Evolutionary conservation across 805 yeast genomes (phyloP).

Genomic region (Candida boleticola): DNA sequence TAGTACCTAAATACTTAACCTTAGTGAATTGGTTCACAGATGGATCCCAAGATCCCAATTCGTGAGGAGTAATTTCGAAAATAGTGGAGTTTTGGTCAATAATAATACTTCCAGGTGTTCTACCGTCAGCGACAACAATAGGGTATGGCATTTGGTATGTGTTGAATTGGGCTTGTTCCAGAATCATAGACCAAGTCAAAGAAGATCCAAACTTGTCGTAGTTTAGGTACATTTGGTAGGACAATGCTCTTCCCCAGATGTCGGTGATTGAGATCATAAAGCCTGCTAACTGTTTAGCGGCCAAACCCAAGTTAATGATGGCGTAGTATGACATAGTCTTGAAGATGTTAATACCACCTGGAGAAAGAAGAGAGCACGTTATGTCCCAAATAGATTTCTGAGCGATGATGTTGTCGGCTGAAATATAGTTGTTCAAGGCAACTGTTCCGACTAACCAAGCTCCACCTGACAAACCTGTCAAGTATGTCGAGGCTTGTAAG

Average conservation of each 20-base stretch:
- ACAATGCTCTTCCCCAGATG: constrained; percentile 38
- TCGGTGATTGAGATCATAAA: constrained; percentile 36
- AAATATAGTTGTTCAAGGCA: constrained; percentile 36
- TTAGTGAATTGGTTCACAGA: constrained; percentile 29
- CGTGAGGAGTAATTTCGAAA: constrained; percentile 37
- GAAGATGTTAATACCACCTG: constrained; percentile 61
- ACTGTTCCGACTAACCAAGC: constrained; percentile 38
- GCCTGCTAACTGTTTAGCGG: constrained; percentile 31
- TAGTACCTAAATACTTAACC: constrained; percentile 29
- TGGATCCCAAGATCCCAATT: constrained; percentile 45
- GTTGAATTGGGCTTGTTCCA: constrained; percentile 20
- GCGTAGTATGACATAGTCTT: constrained; percentile 50
- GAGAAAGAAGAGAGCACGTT: constrained; percentile 54
- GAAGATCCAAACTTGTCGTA: constrained; percentile 23
- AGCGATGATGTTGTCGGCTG: constrained; percentile 28
- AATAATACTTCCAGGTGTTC: constrained; percentile 59
- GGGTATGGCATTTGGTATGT: constrained; percentile 39
- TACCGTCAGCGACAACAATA: constrained; percentile 48
- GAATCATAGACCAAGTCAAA: constrained; percentile 30
- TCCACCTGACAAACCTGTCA: constrained; percentile 43
- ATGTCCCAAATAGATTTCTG: constrained; percentile 61
- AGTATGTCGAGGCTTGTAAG: constrained; percentile 37
- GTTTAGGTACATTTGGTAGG: constrained; percentile 28
- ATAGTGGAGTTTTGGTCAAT: constrained; percentile 66
- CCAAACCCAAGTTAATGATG: constrained; percentile 20